Evolutionary conservation across 1,284 basidiomycete genomes (phyloP), one percentile per base, ranked within the genome.

Genomic region (Apiotrichum brassicae): DNA sequence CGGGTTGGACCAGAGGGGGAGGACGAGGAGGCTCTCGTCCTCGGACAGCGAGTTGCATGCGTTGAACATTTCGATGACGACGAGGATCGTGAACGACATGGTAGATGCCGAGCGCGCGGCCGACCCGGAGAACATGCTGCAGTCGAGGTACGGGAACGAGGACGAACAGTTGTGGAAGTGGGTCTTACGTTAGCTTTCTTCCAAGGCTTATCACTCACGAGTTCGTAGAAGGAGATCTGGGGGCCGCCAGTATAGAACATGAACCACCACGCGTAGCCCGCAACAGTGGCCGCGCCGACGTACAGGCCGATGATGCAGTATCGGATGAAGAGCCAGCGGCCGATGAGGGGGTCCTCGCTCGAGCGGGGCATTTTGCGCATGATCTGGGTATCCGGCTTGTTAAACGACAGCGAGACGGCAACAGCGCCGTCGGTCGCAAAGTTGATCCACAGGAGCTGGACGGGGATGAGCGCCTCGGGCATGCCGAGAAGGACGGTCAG

Each of bases 231-330:
- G 14, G 86, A 79, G 67, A 98, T 97, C 68, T 93, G 88, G 2
- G 94, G 94, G 0, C 94, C 94, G 41, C 80, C 84, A 22, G 79
- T 65, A 72, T 97, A 97, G 72, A 82, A 86, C 64, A 95, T 78
- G 77, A 97, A 98, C 94, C 94, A 97, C 94, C 94, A 98, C 0
- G 90, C 92, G 68, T 97, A 97, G 39, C 93, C 94, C 59, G 86
- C 90, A 36, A 97, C 93, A 9, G 95, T 97, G 1, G 92, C 93
- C 43, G 82, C 82, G 34, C 95, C 94, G 48, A 98, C 94, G 65
- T 97, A 98, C 36, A 80, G 79, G 7, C 94, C 95, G 56, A 98
- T 83, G 49, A 97, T 79, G 77, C 97, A 76, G 73, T 97, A 98
- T 37, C 94, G 82, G 78, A 97, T 83, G 78, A 98, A 97, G 41